Evolutionary conservation across 2,329 filamentous ascomycete species (phyloP).

Genomic region (Capronia americana): DNA sequence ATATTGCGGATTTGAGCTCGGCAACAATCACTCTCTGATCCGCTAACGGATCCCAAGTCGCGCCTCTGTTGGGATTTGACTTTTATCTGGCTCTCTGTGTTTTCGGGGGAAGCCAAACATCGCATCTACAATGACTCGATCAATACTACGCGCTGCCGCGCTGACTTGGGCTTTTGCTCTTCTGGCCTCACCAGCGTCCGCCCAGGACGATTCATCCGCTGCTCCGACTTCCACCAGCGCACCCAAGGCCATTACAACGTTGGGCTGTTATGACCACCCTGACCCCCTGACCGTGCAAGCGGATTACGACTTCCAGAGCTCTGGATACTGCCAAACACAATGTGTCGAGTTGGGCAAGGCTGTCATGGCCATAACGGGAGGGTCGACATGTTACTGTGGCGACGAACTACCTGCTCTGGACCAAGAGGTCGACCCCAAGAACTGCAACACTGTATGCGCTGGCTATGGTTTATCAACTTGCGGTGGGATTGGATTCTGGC

Average conservation of each 20-base stretch:
- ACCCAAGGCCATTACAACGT: slow-evolving; percentile 32
- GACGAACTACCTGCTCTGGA: slow-evolving; percentile 66
- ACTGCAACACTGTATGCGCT: slow-evolving; percentile 71
- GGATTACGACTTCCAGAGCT: slow-evolving; percentile 59
- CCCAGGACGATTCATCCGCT: slow-evolving; percentile 26
- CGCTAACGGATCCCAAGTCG: not conserved
- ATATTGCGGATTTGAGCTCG: not conserved
- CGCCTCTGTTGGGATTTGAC: slow-evolving; percentile 9
- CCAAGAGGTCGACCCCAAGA: slow-evolving; percentile 60
- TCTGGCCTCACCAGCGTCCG: slow-evolving; percentile 24
- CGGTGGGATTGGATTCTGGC: slow-evolving; percentile 64
- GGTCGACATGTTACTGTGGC: slow-evolving; percentile 75
- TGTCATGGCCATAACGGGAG: slow-evolving; percentile 69
- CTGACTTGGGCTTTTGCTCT: slow-evolving; percentile 29
- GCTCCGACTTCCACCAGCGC: slow-evolving; percentile 18
- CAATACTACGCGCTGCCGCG: slow-evolving; percentile 27
- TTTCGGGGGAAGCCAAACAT: not conserved
- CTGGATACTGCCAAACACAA: slow-evolving; percentile 61
- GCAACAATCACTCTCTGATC: not conserved
- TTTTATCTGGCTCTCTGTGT: slow-evolving; percentile 1
- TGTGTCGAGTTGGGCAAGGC: slow-evolving; percentile 57
- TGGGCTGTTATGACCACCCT: slow-evolving; percentile 55
- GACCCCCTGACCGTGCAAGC: slow-evolving; percentile 57
- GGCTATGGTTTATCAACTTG: slow-evolving; percentile 70
- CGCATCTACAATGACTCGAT: slow-evolving; percentile 31